Evolutionary conservation across 352 stramenopile genomes (phyloP).

Genomic region (Phytophthora citricola): DNA sequence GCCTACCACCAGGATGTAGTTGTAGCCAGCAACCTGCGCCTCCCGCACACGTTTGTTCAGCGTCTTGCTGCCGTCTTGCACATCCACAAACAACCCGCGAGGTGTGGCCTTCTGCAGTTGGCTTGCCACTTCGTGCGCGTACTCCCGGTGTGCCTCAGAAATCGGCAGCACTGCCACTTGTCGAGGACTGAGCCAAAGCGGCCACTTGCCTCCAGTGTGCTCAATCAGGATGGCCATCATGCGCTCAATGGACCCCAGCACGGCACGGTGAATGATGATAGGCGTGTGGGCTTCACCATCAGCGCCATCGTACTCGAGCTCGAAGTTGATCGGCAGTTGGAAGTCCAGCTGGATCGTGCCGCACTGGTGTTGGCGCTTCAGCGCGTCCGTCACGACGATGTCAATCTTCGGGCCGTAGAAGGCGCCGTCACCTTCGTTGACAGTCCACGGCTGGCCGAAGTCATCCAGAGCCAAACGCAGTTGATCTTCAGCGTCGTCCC

Average conservation of each 20-base stretch:
- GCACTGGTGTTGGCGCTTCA: constrained; percentile 97
- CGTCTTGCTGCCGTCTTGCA: constrained; percentile 80
- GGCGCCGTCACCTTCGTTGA: constrained; percentile 96
- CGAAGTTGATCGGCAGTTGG: constrained; percentile 97
- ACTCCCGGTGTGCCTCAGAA: constrained; percentile 65
- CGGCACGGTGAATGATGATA: constrained; percentile 98
- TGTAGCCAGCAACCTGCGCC: constrained; percentile 81
- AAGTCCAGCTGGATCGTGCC: constrained; percentile 99
- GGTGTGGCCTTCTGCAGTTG: constrained; percentile 47
- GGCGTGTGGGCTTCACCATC: constrained; percentile 92
- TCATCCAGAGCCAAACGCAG: constrained; percentile 67
- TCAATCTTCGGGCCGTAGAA: constrained; percentile 99
- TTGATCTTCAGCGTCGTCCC: constrained; percentile 91
- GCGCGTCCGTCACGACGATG: constrained; percentile 97
- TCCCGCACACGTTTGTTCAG: constrained; percentile 88
- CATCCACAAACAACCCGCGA: constrained; percentile 64
- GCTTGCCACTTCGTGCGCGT: constrained; percentile 60
- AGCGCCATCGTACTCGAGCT: constrained; percentile 92
- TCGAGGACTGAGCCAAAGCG: constrained; percentile 94
- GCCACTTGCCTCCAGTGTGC: constrained; percentile 96
- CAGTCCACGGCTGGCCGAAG: constrained; percentile 75
- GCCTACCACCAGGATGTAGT: constrained; percentile 88
- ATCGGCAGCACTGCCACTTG: constrained; percentile 82
- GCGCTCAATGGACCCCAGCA: constrained; percentile 97
- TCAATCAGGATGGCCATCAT: constrained; percentile 99